phyloP scores from a whole-genome alignment of 192 early-diverging fungal species.

The Entrophospora sp. region DNA sequence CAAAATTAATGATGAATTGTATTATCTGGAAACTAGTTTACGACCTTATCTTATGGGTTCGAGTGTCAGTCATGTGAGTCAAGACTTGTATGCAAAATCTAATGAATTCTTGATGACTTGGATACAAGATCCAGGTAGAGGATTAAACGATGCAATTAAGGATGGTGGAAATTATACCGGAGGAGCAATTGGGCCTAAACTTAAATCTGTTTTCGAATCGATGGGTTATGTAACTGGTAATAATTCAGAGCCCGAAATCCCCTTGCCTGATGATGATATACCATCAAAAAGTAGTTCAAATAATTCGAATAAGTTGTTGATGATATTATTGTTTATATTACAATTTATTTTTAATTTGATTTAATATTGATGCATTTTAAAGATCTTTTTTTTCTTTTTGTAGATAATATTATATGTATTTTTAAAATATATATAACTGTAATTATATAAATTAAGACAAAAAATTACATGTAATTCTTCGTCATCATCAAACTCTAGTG shows the following conservation, averaged over 20 bases:
- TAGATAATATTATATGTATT: too few species aligned
- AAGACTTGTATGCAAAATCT: slow-evolving; percentile 8
- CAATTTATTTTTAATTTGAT: too few species aligned
- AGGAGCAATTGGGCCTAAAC: slow-evolving; percentile 29
- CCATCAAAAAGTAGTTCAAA: too few species aligned
- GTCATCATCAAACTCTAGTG: too few species aligned
- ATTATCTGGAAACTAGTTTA: slow-evolving; percentile 26
- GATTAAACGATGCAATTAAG: slow-evolving; percentile 1
- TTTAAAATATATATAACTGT: too few species aligned
- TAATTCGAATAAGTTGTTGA: too few species aligned
- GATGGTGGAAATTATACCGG: not conserved
- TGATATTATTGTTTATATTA: too few species aligned
- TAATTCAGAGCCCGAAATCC: not conserved
- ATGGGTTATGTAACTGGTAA: slow-evolving; percentile 17
- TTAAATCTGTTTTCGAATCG: slow-evolving; percentile 11
- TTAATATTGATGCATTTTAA: too few species aligned
- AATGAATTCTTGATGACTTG: slow-evolving; percentile 32
- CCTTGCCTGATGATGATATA: too few species aligned
- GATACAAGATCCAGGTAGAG: slow-evolving; percentile 22
- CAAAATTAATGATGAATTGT: not conserved
- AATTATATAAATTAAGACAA: too few species aligned
- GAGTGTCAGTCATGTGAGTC: slow-evolving; percentile 28
- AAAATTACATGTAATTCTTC: too few species aligned
- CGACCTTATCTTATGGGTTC: slow-evolving; percentile 27
- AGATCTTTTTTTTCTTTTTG: too few species aligned